Evolutionary conservation across 306 rosid species (phyloP).

Genomic region (Sicyos baderoa): DNA sequence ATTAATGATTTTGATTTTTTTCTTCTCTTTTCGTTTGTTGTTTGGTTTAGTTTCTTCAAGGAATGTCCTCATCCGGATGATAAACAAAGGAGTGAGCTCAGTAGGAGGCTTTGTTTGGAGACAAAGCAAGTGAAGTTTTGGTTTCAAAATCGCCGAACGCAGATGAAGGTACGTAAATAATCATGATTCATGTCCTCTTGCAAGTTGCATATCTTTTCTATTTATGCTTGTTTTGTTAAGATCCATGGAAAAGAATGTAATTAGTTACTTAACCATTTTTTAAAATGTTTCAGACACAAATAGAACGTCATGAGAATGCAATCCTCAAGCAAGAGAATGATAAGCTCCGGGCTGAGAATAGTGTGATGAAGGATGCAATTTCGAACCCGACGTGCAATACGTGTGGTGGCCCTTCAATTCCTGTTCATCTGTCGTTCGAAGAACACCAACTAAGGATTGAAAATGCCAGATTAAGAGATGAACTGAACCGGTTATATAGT

Average conservation of each 20-base stretch:
- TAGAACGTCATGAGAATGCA: constrained; percentile 84
- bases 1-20: not conserved
- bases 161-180: constrained; percentile 62
- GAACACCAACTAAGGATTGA: constrained; percentile 73
- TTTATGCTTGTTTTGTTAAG: not conserved
- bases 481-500: constrained; percentile 45
- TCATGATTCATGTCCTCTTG: not conserved
- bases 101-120: constrained; percentile 61
- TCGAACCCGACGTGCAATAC: constrained; percentile 53
- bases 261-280: not conserved
- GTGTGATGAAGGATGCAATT: constrained; percentile 57
- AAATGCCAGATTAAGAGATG: constrained; percentile 71
- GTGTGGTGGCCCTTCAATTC: constrained; percentile 84
- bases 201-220: not conserved
- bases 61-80: constrained; percentile 93
- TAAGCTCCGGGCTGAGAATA: constrained; percentile 73
- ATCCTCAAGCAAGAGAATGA: constrained; percentile 77
- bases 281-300: constrained; percentile 52
- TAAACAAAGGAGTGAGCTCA: constrained; percentile 75
- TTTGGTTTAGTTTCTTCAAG: constrained; percentile 60
- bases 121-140: constrained; percentile 87
- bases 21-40: constrained; percentile 14
- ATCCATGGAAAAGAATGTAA: not conserved
- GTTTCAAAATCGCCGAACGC: constrained; percentile 92
- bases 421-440: constrained; percentile 61